Conservation (phyloP, 352 stramenopile species). For the Sclerospora graminicola region DNA sequence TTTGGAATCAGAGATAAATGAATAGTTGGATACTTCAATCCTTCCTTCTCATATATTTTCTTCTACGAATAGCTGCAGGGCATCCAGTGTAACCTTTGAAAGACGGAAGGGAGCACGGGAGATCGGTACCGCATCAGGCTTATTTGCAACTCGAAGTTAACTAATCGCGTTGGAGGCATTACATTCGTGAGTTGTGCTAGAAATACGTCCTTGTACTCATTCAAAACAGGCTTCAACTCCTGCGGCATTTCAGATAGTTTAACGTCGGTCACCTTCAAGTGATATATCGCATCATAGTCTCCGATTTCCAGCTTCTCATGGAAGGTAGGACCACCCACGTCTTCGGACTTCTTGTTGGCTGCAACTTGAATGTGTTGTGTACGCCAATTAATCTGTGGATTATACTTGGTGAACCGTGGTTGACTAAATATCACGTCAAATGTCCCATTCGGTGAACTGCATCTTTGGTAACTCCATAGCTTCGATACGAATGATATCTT, state of each 20-base stretch:
- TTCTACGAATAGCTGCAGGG: conserved; percentile 4
- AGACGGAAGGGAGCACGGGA: conserved; percentile 7
- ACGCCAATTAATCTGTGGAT: no score
- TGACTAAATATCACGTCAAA: no score
- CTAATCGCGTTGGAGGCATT: conserved; percentile 3
- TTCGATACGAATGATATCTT: no score
- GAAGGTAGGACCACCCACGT: no score
- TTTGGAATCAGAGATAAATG: conserved; percentile 18
- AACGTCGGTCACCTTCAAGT: conserved; percentile 4
- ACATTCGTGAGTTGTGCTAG: conserved; percentile 4
- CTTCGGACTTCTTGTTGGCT: no score
- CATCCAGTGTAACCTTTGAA: conserved; percentile 3
- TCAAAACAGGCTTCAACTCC: neutral
- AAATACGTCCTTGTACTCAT: conserved; percentile 5
- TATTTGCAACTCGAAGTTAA: conserved; percentile 14
- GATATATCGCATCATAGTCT: conserved; percentile 7
- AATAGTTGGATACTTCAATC: conserved; percentile 16
- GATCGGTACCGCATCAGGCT: conserved; percentile 8
- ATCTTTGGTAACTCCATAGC: no score
- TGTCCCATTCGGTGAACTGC: no score
- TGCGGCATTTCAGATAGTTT: neutral
- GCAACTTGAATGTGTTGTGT: no score
- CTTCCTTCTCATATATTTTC: conserved; percentile 12
- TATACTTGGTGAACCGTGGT: no score
- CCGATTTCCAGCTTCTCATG: no score